Evolutionary conservation across 495 filamentous ascomycete genomes (phyloP), one percentile per base, ranked within the genome.

Genomic region (Astrothelium macrocarpum): DNA sequence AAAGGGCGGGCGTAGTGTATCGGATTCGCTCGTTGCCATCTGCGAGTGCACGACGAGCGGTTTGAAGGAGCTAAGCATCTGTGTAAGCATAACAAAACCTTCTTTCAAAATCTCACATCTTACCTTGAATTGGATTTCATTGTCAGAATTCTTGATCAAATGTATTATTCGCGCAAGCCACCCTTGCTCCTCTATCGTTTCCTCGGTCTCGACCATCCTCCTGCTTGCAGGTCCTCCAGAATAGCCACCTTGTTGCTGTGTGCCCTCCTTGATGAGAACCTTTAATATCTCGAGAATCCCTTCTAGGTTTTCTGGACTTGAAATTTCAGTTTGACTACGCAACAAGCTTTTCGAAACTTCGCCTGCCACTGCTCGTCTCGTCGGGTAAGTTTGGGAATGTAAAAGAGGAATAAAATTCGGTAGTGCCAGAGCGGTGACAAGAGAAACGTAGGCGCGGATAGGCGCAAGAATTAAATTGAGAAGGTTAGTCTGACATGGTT

Each of bases 131-230:
- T 98, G 94, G 0, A 88, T 95, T 68, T 95, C 91, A 69, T 98
- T 97, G 70, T 92, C 82, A 26, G 88, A 78, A 16, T 84, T 86
- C 64, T 91, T 78, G 32, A 98, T 84, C 32, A 97, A 78, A 76
- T 98, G 95, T 25, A 96, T 84, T 62, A 98, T 82, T 70, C 95
- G 81, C 46, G 95, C 94, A 59, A 98, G 78, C 88, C 91, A 95
- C 39, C 94, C 94, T 80, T 98, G 94, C 75, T 97, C 94, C 74
- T 97, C 92, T 65, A 97, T 84, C 0, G 93, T 97, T 75, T 98
- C 94, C 45, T 97, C 95, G 1, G 95, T 97, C 67, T 95, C 88
- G 58, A 73, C 80, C 63, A 78, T 87, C 71, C 81, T 87, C 75
- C 76, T 76, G 61, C 85, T 83, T 1, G 82, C 71, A 59, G 88